Conservation (phyloP, 179 eudicot species). For the Kewa caespitosa region DNA sequence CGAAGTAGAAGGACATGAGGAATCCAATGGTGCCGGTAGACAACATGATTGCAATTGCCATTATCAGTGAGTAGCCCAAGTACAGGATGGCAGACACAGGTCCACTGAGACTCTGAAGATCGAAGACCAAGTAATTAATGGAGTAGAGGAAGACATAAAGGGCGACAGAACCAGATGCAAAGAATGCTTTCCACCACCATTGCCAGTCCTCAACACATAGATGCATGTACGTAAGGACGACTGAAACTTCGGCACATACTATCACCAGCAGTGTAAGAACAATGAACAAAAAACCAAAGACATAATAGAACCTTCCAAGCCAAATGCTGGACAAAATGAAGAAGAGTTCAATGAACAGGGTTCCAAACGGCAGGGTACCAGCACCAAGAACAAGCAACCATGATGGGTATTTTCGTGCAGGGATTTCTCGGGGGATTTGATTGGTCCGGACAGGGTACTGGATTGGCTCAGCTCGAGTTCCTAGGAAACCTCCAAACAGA, state of each 20-base stretch:
- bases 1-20: constrained; percentile 54
- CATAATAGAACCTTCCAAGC: constrained; percentile 72
- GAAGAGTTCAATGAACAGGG: constrained; percentile 69
- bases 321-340: constrained; percentile 74
- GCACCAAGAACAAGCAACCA: constrained; percentile 78
- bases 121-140: constrained; percentile 59
- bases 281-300: constrained; percentile 61
- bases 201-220: constrained; percentile 74
- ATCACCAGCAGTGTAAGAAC: constrained; percentile 54
- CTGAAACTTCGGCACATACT: constrained; percentile 68
- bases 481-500: constrained; percentile 58
- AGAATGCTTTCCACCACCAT: constrained; percentile 87
- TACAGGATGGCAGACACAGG: constrained; percentile 61
- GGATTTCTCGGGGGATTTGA: constrained; percentile 69
- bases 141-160: constrained; percentile 65
- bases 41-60: constrained; percentile 62
- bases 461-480: constrained; percentile 55
- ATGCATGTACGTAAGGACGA: constrained; percentile 71
- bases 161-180: constrained; percentile 62
- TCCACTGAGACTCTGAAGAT: constrained; percentile 65
- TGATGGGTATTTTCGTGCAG: constrained; percentile 64
- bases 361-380: constrained; percentile 74
- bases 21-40: constrained; percentile 62
- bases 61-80: constrained; percentile 61
- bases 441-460: constrained; percentile 65